Base-by-base conservation (phyloP, 306 rosid genomes). In the Neltuma alba region DNA sequence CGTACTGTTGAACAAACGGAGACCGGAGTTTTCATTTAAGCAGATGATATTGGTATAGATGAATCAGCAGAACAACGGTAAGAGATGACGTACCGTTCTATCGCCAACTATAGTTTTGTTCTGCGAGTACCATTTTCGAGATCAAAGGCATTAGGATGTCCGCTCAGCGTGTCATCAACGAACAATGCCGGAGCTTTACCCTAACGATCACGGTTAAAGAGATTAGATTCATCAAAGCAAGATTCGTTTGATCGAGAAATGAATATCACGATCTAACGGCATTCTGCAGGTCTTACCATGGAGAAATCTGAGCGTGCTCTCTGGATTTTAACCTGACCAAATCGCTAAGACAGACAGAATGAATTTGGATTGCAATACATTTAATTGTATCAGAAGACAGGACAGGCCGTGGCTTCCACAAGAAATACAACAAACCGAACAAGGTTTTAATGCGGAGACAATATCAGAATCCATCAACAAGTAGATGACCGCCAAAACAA, bases 101-200 rank as follows among this genome's bases (percentile, higher is more conserved):
- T 87, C 80, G 67, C 96, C 90, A 41, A 89, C 34, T n/a, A 70
- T 82, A 23, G 87, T 70, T 72, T 87, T 85, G 71, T 64, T 52
- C 27, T n/a, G n/a, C 82, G 69, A 42, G 88, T 63, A 60, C 84
- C 86, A 12, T 89, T 83, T 77, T 91, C 87, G 31, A 87, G 84
- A 74, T 87, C 90, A 78, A 84, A 79, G 75, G 87, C 98, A 72
- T 81, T 72, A 38, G 81, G 71, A 79, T 82, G 80, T 78, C 78
- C 91, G 80, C 82, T 80, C 66, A 84, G 90, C 77, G 84, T 97
- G 64, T 91, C 91, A 52, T 20, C 84, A 79, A 2, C 91, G 64
- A 84, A 79, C 77, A 95, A 90, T 57, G 88, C 91, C 2, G 98
- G 96, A 47, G 99, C 97, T 87, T 89, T 88, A 33, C 99, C 99